Evolutionary conservation across 2,329 filamentous ascomycete genomes (phyloP).

Genomic region (Tricladium varicosporioides): DNA sequence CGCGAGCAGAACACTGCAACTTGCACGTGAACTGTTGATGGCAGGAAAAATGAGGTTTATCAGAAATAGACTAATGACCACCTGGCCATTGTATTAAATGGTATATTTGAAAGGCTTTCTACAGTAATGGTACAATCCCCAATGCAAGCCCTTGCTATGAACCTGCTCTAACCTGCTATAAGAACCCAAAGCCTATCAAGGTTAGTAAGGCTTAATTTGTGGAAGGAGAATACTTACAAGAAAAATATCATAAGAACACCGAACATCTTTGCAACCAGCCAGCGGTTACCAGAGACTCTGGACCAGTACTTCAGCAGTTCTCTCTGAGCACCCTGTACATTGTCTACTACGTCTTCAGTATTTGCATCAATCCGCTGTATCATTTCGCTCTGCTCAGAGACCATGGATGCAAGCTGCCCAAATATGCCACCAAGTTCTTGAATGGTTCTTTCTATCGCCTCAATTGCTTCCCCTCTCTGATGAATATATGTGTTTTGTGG

Average conservation of each 20-base stretch:
- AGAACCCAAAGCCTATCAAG: constrained; percentile 31
- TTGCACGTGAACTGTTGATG: too few species aligned
- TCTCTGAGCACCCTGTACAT: constrained; percentile 93
- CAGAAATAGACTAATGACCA: neutral
- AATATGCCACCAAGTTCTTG: constrained; percentile 90
- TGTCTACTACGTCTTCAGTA: constrained; percentile 96
- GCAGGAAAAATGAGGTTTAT: neutral
- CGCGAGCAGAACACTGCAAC: too few species aligned
- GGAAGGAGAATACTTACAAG: constrained; percentile 46
- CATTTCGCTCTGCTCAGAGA: constrained; percentile 95
- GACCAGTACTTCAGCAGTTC: constrained; percentile 98
- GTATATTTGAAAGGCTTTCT: constrained; percentile 5
- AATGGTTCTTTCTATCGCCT: constrained; percentile 95
- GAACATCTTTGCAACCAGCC: constrained; percentile 87
- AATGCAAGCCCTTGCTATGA: neutral
- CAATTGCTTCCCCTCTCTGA: constrained; percentile 91
- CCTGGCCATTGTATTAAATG: constrained; percentile 6
- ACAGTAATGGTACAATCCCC: constrained; percentile 15
- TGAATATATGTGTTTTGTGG: constrained; percentile 86
- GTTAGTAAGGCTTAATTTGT: constrained; percentile 3
- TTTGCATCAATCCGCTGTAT: constrained; percentile 97
- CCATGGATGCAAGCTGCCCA: constrained; percentile 92
- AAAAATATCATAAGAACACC: constrained; percentile 95
- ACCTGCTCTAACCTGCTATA: constrained; percentile 21
- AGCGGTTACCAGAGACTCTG: constrained; percentile 88